Evolutionary conservation across 495 filamentous ascomycete genomes (phyloP), one percentile per base, ranked within the genome.

Genomic region (Cercophora samala): DNA sequence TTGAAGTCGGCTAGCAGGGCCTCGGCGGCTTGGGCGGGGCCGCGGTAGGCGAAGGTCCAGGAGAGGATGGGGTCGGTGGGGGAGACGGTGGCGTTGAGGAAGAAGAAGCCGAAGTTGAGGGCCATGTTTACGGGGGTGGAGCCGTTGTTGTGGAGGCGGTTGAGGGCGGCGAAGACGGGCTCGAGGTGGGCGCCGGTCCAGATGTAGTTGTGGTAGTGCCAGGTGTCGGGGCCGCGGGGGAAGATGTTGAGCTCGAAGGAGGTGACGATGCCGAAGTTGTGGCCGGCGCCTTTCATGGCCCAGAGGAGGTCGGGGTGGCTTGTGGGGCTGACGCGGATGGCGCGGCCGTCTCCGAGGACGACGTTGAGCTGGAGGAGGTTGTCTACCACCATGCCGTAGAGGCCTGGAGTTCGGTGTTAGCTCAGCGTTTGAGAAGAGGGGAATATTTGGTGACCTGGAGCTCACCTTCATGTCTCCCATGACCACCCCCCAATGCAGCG

Each of bases 251-350:
- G 13, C 3, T 64, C 55, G 37, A 67, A 60, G 54, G 53, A 67
- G 0, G 75, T 76, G 17, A 86, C 80, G 60, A 86, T 78, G 19
- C 84, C 85, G 63, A 86, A 86, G 68, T 86, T 86, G 62, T 83
- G 79, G 0, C 84, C 83, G 8, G 83, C 84, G 25, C 85, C 85
- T n/a, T 76, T 74, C 51, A 87, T 71, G 1, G 77, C 83, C 81
- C 83, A 84, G 68, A 77, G 85, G 24, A 85, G 75, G 25, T 84
- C 78, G 3, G 78, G 65, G 60, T 79, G 66, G 3, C 69, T 58
- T 2, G 75, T 64, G 4, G 67, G 52, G 24, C 74, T 78, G 6
- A 81, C 79, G 5, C 63, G 77, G 13, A 75, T 72, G 21, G 73
- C 62, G 1, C 70, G 66, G 0, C 84, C 84, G 54, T 85, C 72